Evolutionary conservation across 2,329 filamentous ascomycete genomes (phyloP), one percentile per base, ranked within the genome.

Genomic region (Sphaerostilbella broomeana): DNA sequence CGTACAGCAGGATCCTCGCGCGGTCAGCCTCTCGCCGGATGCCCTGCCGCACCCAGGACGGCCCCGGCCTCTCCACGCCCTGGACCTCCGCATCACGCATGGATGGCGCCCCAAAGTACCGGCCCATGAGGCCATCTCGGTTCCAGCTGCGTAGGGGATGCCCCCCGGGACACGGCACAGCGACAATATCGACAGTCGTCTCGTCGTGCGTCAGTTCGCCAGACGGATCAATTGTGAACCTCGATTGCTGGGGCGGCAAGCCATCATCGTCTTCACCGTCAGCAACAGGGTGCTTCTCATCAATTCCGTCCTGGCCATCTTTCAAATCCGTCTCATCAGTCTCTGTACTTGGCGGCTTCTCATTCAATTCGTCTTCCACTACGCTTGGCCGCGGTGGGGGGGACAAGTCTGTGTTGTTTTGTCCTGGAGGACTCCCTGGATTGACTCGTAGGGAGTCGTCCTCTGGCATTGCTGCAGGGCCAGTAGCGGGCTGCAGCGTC

Each of bases 61-160:
- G 64, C 3, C 48, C 44, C 10, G 52, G 48, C 1, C 56, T 46
- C 15, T 57, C 54, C 21, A 42, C 41, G 9, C 42, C 40, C 10
- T 30, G 46, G 2, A 50, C 55, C 17, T 63, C 58, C 2, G 59
- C 60, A 24, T 63, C 60, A 6, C 62, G 56, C 60, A 64, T 64
- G 3, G 60, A 61, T 0, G 65, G 59, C 0, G 58, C 58, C 5
- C 64, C 62, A 42, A 70, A 71, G 46, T 70, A 72, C 18, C 63
- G 64, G 3, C 69, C 63, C 26, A 64, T 62, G 1, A 73, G 61
- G 1, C 65, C 69, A 35, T 73, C 69, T 11, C 69, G 62, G 21
- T 61, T 68, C 73, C 73, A 77, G 16, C 70, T 74, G 17, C 68
- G 62, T n/a, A 73, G 53, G 1, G 71, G 62, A 26, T 74, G 66